Evolutionary conservation across 139 green algal genomes (phyloP).

Genomic region (Desmodesmus armatus): DNA sequence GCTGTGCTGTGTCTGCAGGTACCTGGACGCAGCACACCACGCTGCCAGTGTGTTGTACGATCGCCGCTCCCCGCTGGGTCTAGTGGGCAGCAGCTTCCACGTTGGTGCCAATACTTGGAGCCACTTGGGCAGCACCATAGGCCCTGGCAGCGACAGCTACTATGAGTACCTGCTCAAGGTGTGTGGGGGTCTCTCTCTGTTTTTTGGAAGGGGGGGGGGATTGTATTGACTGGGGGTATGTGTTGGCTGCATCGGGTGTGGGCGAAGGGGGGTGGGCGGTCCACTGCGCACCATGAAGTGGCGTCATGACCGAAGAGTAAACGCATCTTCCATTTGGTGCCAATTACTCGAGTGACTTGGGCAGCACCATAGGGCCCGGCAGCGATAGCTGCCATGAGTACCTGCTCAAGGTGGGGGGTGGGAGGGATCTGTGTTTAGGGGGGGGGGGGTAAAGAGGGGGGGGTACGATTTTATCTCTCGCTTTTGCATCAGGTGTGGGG

Average conservation of each 20-base stretch:
- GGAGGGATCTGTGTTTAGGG: not conserved
- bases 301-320: too few species aligned
- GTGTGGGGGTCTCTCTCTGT: not conserved
- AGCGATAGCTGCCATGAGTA: slow-evolving; percentile 93
- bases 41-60: slow-evolving; percentile 46
- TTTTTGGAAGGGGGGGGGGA: too few species aligned
- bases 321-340: too few species aligned
- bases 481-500: not conserved
- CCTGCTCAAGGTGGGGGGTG: slow-evolving; percentile 77
- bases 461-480: too few species aligned
- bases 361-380: slow-evolving; percentile 78
- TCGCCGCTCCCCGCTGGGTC: slow-evolving; percentile 59
- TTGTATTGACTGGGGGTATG: not conserved
- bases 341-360: slow-evolving; percentile 73
- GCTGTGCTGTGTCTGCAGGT: too few species aligned
- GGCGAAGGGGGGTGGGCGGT: too few species aligned
- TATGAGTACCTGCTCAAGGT: slow-evolving; percentile 96
- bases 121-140: slow-evolving; percentile 75
- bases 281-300: not conserved
- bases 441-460: not conserved
- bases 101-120: slow-evolving; percentile 78
- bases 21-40: slow-evolving; percentile 18
- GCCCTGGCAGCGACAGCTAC: slow-evolving; percentile 86
- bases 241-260: not conserved
- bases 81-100: slow-evolving; percentile 83